A percentile compares a stretch with the other conserved stretches of the same genome.
These are phyloP conservation scores for Volutella citrinella DNA, from an alignment of 2,329 filamentous ascomycete species.

Conservation along the genomic window DNA sequence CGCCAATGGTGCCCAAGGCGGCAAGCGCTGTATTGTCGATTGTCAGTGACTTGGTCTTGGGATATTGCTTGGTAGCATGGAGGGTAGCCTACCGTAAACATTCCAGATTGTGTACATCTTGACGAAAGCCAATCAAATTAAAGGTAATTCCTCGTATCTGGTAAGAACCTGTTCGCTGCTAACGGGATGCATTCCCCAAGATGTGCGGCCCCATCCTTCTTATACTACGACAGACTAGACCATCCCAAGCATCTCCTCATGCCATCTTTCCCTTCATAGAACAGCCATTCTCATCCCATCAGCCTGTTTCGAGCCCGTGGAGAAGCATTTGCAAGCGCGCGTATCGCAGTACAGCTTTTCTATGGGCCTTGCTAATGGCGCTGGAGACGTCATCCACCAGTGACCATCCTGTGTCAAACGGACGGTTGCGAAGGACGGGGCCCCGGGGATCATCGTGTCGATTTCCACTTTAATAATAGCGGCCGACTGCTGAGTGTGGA, in stretches of 20 bases:
- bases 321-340: constrained; percentile 24
- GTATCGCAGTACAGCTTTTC: constrained; percentile 18
- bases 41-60: no score
- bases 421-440: constrained; percentile 16
- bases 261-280: not conserved
- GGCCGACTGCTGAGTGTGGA: no score
- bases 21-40: constrained; percentile 28
- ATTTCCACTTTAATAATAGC: constrained; percentile 7
- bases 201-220: no score
- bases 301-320: constrained; percentile 11
- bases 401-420: no score
- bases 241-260: no score
- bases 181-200: no score
- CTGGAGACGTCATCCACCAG: constrained; percentile 19
- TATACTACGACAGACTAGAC: no score
- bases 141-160: no score
- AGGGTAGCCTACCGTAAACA: constrained; percentile 35
- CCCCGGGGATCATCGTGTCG: constrained; percentile 20
- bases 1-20: constrained; percentile 39
- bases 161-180: no score
- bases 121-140: no score
- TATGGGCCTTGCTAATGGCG: constrained; percentile 12
- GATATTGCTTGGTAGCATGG: no score
- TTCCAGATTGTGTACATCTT: constrained; percentile 36
- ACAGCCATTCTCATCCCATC: not conserved